These are phyloP conservation scores for Pachysandra terminalis DNA, from an alignment of 164 flowering plant genomes.

Conservation along the genomic window DNA sequence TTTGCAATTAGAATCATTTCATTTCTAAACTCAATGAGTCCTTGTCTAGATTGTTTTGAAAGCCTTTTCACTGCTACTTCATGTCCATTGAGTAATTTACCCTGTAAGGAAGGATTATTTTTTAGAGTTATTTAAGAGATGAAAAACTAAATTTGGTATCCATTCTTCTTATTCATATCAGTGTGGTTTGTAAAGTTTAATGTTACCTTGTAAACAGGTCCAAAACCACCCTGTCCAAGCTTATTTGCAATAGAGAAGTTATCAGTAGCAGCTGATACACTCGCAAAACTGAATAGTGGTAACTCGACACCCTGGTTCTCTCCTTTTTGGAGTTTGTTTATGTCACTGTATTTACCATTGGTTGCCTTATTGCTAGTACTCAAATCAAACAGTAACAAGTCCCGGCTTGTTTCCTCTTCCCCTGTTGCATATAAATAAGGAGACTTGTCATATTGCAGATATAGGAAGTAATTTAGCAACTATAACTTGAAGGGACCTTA, in stretches of 20 bases:
- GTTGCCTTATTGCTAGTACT: not conserved
- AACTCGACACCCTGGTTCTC: slow-evolving; percentile 3
- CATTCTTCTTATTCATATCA: no score
- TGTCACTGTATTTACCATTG: not conserved
- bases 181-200: no score
- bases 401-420: not conserved
- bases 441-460: not conserved
- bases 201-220: slow-evolving; percentile 17
- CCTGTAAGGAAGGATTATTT: slow-evolving; percentile 7
- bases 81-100: slow-evolving; percentile 14
- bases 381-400: not conserved
- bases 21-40: slow-evolving; percentile 16
- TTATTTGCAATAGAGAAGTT: slow-evolving; percentile 16
- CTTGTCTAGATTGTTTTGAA: slow-evolving; percentile 22
- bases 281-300: slow-evolving; percentile 7
- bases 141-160: not conserved
- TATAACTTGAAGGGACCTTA: not conserved
- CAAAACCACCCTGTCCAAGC: slow-evolving; percentile 19
- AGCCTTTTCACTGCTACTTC: slow-evolving; percentile 28
- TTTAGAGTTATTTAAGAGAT: not conserved
- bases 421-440: not conserved
- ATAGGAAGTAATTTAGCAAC: no score
- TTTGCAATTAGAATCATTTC: slow-evolving; percentile 21
- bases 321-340: not conserved
- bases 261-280: slow-evolving; percentile 6